Conservation (phyloP, 176 grass and related monocot species). For the Aegilops speltoides region DNA sequence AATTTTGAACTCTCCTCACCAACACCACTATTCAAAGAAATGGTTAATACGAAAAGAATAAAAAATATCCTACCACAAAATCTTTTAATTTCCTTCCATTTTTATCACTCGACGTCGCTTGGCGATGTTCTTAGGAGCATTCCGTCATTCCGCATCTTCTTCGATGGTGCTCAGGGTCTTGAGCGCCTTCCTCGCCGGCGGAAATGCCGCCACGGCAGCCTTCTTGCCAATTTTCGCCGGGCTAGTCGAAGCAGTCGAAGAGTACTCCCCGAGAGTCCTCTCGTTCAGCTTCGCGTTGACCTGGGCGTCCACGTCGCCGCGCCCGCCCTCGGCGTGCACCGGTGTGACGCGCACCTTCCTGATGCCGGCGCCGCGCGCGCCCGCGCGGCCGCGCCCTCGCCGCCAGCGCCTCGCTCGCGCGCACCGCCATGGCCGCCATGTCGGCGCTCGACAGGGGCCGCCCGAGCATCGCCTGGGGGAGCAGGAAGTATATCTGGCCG, state of each 20-base stretch:
- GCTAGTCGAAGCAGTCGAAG: not conserved
- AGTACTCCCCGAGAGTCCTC: conserved; percentile 36
- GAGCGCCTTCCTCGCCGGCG: conserved; percentile 27
- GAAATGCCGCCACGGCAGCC: not conserved
- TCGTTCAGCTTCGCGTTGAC: conserved; percentile 58
- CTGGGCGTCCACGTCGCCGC: not conserved
- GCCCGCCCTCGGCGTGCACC: conserved; percentile 6
- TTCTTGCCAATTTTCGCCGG: not conserved
- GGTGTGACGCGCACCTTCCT: conserved; percentile 40
- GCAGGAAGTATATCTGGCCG: conserved; percentile 29
- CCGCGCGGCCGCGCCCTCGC: not conserved
- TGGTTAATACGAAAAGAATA: no score
- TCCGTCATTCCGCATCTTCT: conserved; percentile 34
- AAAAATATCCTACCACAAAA: no score
- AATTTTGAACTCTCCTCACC: no score
- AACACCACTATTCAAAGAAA: no score
- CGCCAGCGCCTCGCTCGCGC: conserved; percentile 50
- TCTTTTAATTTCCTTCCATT: no score
- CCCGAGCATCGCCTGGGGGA: conserved; percentile 42
- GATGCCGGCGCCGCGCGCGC: not conserved
- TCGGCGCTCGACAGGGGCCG: conserved; percentile 41
- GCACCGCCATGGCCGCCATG: conserved; percentile 69
- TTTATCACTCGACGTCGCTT: not conserved
- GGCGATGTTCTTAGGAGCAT: not conserved
- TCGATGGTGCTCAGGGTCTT: conserved; percentile 45